A percentile compares a stretch with the other conserved stretches of the same genome.
These are phyloP conservation scores for Cyclanthera cordifolia DNA, from an alignment of 306 rosid genomes.

Conservation along the genomic window DNA sequence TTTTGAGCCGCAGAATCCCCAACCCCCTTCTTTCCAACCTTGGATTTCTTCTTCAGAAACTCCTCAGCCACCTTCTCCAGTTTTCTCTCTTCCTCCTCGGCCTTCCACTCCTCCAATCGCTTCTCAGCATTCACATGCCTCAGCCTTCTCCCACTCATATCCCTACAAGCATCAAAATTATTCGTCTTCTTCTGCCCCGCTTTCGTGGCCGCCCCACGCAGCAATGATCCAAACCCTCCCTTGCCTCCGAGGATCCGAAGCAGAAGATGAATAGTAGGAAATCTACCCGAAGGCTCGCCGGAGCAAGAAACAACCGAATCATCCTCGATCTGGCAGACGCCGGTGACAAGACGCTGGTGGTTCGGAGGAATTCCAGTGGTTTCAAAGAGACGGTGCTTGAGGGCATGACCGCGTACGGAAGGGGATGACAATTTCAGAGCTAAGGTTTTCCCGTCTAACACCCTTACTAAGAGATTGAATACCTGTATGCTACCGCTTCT, in stretches of 20 bases:
- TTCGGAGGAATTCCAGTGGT: conserved; percentile 56
- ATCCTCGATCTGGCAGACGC: conserved; percentile 37
- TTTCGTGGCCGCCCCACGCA: conserved; percentile 88
- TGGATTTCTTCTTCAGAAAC: conserved; percentile 57
- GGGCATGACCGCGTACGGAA: conserved; percentile 21
- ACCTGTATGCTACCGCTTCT: conserved; percentile 1
- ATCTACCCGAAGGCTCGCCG: conserved; percentile 19
- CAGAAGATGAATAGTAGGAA: conserved; percentile 58
- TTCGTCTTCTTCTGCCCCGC: conserved; percentile 96
- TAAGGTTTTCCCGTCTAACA: conserved; percentile 71
- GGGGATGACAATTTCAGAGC: conserved; percentile 52
- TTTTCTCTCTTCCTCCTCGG: conserved; percentile 53
- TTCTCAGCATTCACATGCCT: conserved; percentile 96
- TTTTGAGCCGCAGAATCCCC: conserved; percentile 62
- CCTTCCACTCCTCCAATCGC: conserved; percentile 87
- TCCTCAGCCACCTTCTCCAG: conserved; percentile 72
- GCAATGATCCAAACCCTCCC: conserved; percentile 90
- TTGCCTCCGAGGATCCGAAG: conserved; percentile 73
- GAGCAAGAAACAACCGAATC: conserved; percentile 35
- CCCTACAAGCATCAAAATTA: conserved; percentile 91
- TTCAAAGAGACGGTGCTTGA: conserved; percentile 48
- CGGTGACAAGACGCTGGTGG: conserved; percentile 66
- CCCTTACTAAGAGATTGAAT: conserved; percentile 68
- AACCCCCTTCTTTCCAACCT: conserved; percentile 69
- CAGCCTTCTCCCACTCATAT: conserved; percentile 92